These are phyloP conservation scores for Ambrosia trifida DNA, from an alignment of 129 eudicot species.

Conservation along the genomic window DNA sequence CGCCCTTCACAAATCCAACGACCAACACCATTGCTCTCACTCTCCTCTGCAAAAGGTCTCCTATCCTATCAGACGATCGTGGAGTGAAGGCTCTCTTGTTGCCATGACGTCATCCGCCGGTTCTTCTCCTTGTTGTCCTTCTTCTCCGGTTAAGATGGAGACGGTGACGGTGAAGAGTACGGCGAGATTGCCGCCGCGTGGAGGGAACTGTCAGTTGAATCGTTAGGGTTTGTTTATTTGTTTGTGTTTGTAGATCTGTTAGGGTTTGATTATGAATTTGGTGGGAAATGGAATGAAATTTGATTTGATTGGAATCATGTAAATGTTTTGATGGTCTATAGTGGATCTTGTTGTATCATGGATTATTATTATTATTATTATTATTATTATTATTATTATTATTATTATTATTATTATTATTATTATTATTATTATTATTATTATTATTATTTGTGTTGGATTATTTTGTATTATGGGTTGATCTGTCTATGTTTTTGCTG, in stretches of 20 bases:
- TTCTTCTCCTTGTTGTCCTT: slow-evolving; percentile 32
- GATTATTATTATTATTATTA: slow-evolving; percentile 4
- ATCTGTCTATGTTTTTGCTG: no score
- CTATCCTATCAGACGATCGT: slow-evolving; percentile 50
- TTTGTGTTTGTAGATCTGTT: slow-evolving; percentile 17
- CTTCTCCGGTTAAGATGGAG: slow-evolving; percentile 21
- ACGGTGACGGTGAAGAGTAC: not conserved
- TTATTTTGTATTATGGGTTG: no score
- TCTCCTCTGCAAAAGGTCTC: slow-evolving; percentile 26
- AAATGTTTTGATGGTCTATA: slow-evolving; percentile 28
- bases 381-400: no score
- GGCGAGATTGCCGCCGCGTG: slow-evolving; percentile 29
- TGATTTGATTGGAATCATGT: slow-evolving; percentile 28
- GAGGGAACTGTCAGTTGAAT: not conserved
- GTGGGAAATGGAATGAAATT: not conserved
- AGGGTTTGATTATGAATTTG: slow-evolving; percentile 20
- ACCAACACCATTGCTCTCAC: slow-evolving; percentile 26
- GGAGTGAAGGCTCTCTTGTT: slow-evolving; percentile 53
- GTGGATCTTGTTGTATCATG: not conserved
- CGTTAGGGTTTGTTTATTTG: no score
- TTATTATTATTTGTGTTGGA: no score
- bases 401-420: no score
- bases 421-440: no score
- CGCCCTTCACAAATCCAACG: slow-evolving; percentile 48
- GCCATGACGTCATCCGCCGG: slow-evolving; percentile 36